Conservation (phyloP, 805 yeast species). For the Yarrowia sp. region DNA sequence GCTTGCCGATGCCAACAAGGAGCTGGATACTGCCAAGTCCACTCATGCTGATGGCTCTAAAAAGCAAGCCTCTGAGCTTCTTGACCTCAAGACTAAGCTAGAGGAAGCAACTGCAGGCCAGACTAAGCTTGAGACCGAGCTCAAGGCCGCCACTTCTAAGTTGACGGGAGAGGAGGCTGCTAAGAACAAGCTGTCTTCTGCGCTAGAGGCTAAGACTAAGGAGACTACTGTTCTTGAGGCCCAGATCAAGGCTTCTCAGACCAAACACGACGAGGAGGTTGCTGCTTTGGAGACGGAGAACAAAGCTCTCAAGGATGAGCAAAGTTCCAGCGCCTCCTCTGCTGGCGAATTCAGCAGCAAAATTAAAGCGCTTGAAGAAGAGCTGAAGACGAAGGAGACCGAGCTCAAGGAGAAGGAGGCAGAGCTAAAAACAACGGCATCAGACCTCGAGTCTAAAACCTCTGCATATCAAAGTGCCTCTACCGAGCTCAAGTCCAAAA, state of each 20-base stretch:
- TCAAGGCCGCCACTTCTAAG: not conserved
- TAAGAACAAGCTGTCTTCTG: not conserved
- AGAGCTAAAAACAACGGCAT: not conserved
- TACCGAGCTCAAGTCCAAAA: not conserved
- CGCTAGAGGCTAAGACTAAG: not conserved
- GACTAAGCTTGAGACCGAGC: not conserved
- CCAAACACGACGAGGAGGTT: not conserved
- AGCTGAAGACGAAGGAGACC: not conserved
- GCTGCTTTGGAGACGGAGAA: not conserved
- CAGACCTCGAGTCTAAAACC: not conserved
- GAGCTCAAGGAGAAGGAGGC: not conserved
- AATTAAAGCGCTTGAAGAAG: not conserved
- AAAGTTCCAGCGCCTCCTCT: not conserved
- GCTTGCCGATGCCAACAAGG: not conserved
- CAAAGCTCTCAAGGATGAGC: not conserved
- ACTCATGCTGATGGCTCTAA: not conserved
- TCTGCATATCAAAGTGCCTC: no score
- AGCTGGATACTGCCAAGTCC: not conserved
- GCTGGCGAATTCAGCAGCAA: not conserved
- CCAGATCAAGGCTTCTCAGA: not conserved
- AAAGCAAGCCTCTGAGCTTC: not conserved
- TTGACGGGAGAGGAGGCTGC: not conserved
- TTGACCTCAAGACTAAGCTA: not conserved
- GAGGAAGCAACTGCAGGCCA: not conserved
- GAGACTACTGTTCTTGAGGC: not conserved